Base-by-base conservation (phyloP, 2,329 filamentous ascomycete genomes). In the Aspergillus eucalypticola region DNA sequence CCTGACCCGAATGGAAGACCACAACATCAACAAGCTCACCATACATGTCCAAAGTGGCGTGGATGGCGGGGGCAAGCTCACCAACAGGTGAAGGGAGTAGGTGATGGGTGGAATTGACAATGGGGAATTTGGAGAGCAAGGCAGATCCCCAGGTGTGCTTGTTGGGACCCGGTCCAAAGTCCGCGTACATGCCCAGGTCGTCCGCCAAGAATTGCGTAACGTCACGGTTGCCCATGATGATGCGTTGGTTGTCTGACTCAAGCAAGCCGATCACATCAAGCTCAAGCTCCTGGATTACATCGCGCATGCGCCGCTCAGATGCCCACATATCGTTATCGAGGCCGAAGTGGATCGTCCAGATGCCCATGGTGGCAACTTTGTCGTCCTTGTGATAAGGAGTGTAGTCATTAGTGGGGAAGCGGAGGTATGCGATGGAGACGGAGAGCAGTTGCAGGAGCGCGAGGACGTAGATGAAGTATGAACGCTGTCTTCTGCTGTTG, bases 291-390 rank as follows among this genome's bases (percentile, higher is more conserved):
- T 91, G 88, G 77, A 96, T 89, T 13, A 96, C 82, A 79, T 97
- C 89, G 60, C 91, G 90, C 87, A 96, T 96, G 64, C 95, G 92
- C 69, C 90, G 87, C 77, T 99, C 95, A 0, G 94, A 96, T 8
- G 91, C 94, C 92, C 92, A 98, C 93, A 98, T 97, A 75, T 97
- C 90, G 69, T 99, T 98, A 79, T 99, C 95, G 19, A 99, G 86
- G 13, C 91, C 93, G 76, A 99, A 99, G 79, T 99, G 95, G 58
- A 98, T 93, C 0, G 95, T 99, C 95, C 95, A 99, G 75, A 99
- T 98, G 67, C 95, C 95, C 1, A 92, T 92, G 0, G 96, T 98
- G 60, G 97, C 84, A 56, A 96, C 80, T 67, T 95, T 95, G 64
- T 93, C 90, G 56, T 96, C 87, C 39, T 86, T 85, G 73, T 99